Base-by-base conservation (phyloP, 2,329 filamentous ascomycete genomes). In the Alternaria longipes region DNA sequence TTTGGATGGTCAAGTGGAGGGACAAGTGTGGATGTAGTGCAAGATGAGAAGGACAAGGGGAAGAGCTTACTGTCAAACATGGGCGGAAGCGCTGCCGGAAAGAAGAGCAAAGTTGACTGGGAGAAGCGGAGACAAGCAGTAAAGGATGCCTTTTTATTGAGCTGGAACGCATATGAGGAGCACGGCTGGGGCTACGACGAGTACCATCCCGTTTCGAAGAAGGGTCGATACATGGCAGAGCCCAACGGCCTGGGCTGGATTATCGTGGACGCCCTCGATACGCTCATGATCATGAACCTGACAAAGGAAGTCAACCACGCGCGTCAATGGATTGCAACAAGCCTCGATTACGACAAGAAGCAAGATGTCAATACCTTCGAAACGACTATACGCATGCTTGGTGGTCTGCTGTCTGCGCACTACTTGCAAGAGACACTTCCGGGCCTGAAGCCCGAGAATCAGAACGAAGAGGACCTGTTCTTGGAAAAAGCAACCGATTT, bases 331-430 rank as follows among this genome's bases (percentile, higher is more conserved):
- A 88, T 99, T 49, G 85, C 91, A 2, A 90, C 88, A 5, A 89
- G 89, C 8, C 81, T 98, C 64, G 90, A 89, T 11, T 98, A 96
- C 81, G 90, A 97, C 62, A 93, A 97, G 78, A 86, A 97, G 72
- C 93, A 97, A 77, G 93, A 97, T 76, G 94, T 99, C 57, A 98
- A 93, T 78, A 97, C 93, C 0, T 99, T 98, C 71, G 95, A 99
- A 82, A 98, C 94, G 8, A 98, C 94, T 0, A 98, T 98, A 71
- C 91, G 95, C 54, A 98, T 98, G 94, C 84, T 99, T 51, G 95
- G 95, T 16, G 95, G 95, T 11, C 84, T 99, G 42, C 84, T 99
- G 34, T 94, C 94, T 2, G 95, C 95, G 9, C 93, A 99, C 78
- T 98, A 98, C 79, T 85, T 99, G n/a, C 94, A 93, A 22, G 95